Conservation (phyloP, 495 filamentous ascomycete species). For the Hypoxylon rickii region DNA sequence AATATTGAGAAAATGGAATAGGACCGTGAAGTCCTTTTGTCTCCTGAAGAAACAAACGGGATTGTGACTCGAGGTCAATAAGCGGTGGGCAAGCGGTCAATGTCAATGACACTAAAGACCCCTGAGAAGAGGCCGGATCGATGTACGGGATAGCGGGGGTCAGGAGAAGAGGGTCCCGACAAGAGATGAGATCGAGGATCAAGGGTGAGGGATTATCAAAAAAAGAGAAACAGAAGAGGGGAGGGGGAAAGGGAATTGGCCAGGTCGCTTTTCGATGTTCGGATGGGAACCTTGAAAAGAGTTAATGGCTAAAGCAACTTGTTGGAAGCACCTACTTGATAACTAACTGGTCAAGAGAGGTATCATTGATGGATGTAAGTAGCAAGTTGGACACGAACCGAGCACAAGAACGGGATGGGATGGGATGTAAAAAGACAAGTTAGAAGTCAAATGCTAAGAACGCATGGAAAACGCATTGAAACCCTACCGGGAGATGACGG, state of each 20-base stretch:
- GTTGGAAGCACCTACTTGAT: no score
- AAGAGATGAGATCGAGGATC: not conserved
- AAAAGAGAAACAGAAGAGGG: not conserved
- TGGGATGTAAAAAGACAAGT: not conserved
- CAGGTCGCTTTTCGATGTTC: no score
- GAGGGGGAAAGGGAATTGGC: not conserved
- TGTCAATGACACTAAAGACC: constrained; percentile 16
- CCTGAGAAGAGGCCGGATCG: constrained; percentile 18
- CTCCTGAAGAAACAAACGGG: not conserved
- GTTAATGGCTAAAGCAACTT: no score
- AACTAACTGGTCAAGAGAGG: no score
- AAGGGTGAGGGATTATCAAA: constrained; percentile 6
- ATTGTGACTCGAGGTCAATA: constrained; percentile 11
- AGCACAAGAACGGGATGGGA: no score
- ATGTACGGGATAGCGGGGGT: constrained; percentile 6
- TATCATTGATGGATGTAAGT: no score
- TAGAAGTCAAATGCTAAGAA: not conserved
- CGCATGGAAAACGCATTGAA: constrained; percentile 5
- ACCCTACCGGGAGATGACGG: constrained; percentile 21
- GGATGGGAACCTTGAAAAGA: no score
- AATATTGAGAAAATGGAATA: not conserved
- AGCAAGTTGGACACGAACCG: no score
- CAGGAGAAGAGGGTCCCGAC: constrained; percentile 7
- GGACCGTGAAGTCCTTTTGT: constrained; percentile 19
- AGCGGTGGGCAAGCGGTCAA: constrained; percentile 26